phyloP scores from a whole-genome alignment of 176 grass and related monocot species.

The Avena sativa region DNA sequence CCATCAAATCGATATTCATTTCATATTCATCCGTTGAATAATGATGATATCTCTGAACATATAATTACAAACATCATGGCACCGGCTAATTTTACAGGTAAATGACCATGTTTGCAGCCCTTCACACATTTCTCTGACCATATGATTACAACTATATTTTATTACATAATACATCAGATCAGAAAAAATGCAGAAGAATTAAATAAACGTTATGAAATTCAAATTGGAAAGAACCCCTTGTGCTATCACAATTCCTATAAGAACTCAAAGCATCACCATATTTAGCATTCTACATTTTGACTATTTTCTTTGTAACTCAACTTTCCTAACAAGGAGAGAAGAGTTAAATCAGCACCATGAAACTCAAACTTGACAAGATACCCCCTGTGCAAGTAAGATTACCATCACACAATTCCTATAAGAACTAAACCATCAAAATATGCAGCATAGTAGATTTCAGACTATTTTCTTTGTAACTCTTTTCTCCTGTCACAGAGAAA shows the following conservation, averaged over 20 bases:
- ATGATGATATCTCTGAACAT: neutral
- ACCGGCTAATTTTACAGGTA: neutral
- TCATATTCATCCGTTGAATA: conserved; percentile 14
- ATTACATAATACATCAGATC: neutral
- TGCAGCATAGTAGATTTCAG: neutral
- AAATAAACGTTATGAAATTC: conserved; percentile 16
- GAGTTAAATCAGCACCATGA: conserved; percentile 22
- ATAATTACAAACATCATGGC: conserved; percentile 38
- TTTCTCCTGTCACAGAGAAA: neutral
- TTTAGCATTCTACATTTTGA: neutral
- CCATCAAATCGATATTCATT: conserved; percentile 26
- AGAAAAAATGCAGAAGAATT: conserved; percentile 9
- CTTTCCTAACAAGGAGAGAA: neutral
- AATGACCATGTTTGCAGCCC: neutral
- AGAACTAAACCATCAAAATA: conserved; percentile 11
- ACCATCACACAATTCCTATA: neutral
- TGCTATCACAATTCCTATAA: conserved; percentile 1
- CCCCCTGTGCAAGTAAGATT: neutral
- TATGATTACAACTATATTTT: conserved; percentile 1
- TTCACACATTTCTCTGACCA: conserved; percentile 21
- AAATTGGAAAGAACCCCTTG: conserved; percentile 25
- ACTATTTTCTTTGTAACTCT: conserved; percentile 1
- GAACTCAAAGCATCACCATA: neutral
- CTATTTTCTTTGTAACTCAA: conserved; percentile 3
- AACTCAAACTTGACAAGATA: conserved; percentile 35